These are phyloP conservation scores for Aspergillus pseudotamarii DNA, from an alignment of 2,329 filamentous ascomycete species.

Conservation along the genomic window DNA sequence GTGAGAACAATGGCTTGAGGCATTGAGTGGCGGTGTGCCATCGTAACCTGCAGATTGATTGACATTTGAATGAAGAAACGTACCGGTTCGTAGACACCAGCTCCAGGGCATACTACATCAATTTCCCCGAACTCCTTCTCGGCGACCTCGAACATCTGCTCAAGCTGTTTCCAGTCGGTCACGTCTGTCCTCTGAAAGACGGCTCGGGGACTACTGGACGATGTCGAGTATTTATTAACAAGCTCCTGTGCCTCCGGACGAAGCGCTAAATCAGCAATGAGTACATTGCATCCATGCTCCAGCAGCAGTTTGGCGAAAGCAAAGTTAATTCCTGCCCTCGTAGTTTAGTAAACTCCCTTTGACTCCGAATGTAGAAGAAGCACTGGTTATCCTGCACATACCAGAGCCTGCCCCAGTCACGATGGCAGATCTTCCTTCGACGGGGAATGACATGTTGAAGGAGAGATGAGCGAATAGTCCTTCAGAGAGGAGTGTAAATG, in stretches of 20 bases:
- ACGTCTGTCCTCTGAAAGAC: constrained; percentile 54
- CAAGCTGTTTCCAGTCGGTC: constrained; percentile 52
- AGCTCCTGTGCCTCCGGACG: constrained; percentile 48
- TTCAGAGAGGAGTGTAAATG: neutral
- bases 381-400: constrained; percentile 25
- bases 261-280: constrained; percentile 49
- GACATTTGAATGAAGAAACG: constrained; percentile 10
- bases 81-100: constrained; percentile 50
- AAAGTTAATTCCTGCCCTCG: constrained; percentile 47
- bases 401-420: constrained; percentile 60
- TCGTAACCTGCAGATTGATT: neutral
- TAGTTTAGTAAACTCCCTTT: neutral
- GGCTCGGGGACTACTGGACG: constrained; percentile 32
- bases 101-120: constrained; percentile 52
- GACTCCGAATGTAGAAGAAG: neutral
- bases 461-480: neutral
- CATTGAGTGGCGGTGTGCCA: neutral
- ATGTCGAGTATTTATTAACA: constrained; percentile 40
- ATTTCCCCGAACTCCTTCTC: constrained; percentile 51
- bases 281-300: constrained; percentile 50
- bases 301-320: constrained; percentile 47
- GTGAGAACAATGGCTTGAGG: neutral
- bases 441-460: constrained; percentile 39
- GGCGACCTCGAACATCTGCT: constrained; percentile 53
- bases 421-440: constrained; percentile 54